Percentiles rank a stretch among this genome's conserved stretches.
Evolutionary conservation across 202 grass and related monocot genomes (phyloP).

Genomic region (Hordeum pubiflorum): DNA sequence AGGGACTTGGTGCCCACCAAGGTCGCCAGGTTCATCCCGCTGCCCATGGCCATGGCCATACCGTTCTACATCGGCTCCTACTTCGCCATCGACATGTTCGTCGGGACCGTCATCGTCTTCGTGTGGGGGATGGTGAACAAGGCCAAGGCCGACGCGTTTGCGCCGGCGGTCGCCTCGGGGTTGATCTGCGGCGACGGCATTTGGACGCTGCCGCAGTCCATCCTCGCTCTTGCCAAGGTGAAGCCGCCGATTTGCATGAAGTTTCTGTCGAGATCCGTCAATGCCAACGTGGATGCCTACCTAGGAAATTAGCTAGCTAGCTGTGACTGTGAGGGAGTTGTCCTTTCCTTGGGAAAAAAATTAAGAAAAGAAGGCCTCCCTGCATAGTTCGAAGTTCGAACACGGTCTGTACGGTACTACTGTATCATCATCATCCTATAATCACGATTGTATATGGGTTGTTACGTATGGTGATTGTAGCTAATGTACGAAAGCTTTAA

Average conservation of each 20-base stretch:
- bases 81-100: conserved; percentile 61
- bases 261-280: conserved; percentile 44
- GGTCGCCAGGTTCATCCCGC: conserved; percentile 33
- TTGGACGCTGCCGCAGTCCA: conserved; percentile 48
- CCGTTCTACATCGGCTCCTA: conserved; percentile 62
- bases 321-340: neutral
- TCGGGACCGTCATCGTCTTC: conserved; percentile 44
- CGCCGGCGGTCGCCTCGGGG: conserved; percentile 46
- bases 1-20: conserved; percentile 30
- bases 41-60: conserved; percentile 70
- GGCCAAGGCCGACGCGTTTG: conserved; percentile 43
- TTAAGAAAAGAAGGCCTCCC: neutral
- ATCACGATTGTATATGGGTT: neutral
- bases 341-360: neutral
- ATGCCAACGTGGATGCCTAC: conserved; percentile 38
- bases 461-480: neutral
- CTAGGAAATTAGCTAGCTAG: conserved; percentile 20
- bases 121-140: conserved; percentile 40
- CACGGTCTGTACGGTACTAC: neutral
- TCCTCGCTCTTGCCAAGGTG: conserved; percentile 53
- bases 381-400: neutral
- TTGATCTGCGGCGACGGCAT: conserved; percentile 64
- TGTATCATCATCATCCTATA: neutral
- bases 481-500: neutral
- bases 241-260: conserved; percentile 73